These are phyloP conservation scores for Aspergillus panamensis DNA, from an alignment of 495 filamentous ascomycete genomes.

Conservation along the genomic window DNA sequence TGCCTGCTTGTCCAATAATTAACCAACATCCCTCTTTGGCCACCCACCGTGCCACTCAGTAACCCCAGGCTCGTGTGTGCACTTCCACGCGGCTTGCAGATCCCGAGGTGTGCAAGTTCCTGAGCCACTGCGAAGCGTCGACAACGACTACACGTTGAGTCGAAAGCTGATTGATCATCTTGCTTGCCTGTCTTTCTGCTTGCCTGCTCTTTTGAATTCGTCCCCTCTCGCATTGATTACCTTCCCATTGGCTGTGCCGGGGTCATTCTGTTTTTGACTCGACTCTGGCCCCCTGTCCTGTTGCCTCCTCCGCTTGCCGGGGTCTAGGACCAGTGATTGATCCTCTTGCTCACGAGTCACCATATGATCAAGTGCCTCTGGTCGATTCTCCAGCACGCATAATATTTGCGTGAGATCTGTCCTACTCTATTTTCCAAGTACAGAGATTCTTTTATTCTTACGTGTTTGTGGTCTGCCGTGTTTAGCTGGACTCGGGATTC, in stretches of 20 bases:
- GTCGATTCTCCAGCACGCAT: conserved; percentile 4
- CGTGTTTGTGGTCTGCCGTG: conserved; percentile 1
- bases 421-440: neutral
- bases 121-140: conserved; percentile 7
- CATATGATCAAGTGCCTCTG: conserved; percentile 11
- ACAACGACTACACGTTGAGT: conserved; percentile 1
- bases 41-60: conserved; percentile 3
- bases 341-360: conserved; percentile 4
- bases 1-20: conserved; percentile 8
- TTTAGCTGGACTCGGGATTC: neutral
- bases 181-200: neutral
- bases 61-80: neutral
- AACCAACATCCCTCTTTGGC: conserved; percentile 1
- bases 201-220: neutral
- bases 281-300: neutral
- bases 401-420: conserved; percentile 3
- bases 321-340: conserved; percentile 10
- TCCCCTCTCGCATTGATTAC: neutral
- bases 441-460: neutral
- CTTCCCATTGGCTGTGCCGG: neutral
- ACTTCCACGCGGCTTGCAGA: conserved; percentile 14
- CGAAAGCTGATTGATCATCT: conserved; percentile 8
- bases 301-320: conserved; percentile 8
- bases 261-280: neutral
- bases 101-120: conserved; percentile 15